Conservation (phyloP, 2,329 filamentous ascomycete species). For the Mycocentrospora acerina region DNA sequence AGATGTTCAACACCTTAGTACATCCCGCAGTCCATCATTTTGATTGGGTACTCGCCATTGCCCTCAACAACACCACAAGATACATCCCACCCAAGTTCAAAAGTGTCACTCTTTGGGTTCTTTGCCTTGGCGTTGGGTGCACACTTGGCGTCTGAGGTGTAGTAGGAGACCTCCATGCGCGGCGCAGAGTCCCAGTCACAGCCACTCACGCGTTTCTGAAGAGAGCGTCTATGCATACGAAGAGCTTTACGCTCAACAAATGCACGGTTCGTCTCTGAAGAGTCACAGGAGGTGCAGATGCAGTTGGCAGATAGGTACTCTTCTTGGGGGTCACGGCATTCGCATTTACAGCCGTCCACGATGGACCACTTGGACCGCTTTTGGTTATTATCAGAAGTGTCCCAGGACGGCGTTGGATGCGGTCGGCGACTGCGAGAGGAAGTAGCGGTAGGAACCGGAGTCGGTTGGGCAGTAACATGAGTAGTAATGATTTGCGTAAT, state of each 20-base stretch:
- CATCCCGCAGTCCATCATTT: constrained; percentile 38
- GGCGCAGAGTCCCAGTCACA: constrained; percentile 44
- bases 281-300: constrained; percentile 23
- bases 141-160: constrained; percentile 43
- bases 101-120: constrained; percentile 22
- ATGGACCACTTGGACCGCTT: constrained; percentile 18
- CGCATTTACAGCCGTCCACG: constrained; percentile 34
- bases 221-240: constrained; percentile 31
- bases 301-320: constrained; percentile 24
- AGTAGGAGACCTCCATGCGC: constrained; percentile 45
- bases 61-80: constrained; percentile 42
- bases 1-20: constrained; percentile 1
- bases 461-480: too few species aligned
- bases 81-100: constrained; percentile 47
- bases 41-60: constrained; percentile 48
- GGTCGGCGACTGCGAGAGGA: too few species aligned
- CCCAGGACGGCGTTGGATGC: background rate
- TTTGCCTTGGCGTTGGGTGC: constrained; percentile 30
- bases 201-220: constrained; percentile 31
- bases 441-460: too few species aligned
- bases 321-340: constrained; percentile 18
- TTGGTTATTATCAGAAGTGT: too few species aligned
- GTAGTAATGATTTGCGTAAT: too few species aligned
- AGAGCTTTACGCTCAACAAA: constrained; percentile 36
- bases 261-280: constrained; percentile 21